Percentiles rank a stretch among this genome's conserved stretches.
Conservation (phyloP, 306 rosid genomes). For the Begonia masoniana region DNA sequence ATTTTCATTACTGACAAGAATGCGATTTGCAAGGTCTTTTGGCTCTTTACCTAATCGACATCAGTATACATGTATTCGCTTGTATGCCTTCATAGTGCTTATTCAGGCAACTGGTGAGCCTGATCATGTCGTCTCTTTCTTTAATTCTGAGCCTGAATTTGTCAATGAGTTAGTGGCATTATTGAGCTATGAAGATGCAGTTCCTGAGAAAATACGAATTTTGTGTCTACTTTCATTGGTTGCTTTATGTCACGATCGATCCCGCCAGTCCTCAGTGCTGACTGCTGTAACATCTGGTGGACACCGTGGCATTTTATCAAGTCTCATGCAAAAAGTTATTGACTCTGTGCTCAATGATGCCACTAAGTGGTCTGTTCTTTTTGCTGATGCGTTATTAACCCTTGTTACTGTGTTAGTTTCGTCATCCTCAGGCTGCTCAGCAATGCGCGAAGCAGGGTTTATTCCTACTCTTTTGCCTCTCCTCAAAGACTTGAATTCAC, state of each 20-base stretch:
- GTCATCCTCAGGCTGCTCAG: conserved; percentile 86
- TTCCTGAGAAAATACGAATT: conserved; percentile 64
- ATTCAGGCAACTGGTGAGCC: conserved; percentile 85
- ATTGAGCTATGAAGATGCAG: conserved; percentile 80
- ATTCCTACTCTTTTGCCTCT: conserved; percentile 91
- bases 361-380: conserved; percentile 71
- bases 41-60: conserved; percentile 74
- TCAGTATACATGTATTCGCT: conserved; percentile 82
- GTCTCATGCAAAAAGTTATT: conserved; percentile 91
- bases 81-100: conserved; percentile 86
- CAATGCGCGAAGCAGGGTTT: conserved; percentile 96
- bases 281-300: conserved; percentile 96
- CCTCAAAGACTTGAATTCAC: conserved; percentile 79
- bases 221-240: conserved; percentile 75
- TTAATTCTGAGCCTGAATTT: conserved; percentile 94
- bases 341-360: conserved; percentile 55
- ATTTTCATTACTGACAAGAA: conserved; percentile 82
- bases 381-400: conserved; percentile 84
- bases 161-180: conserved; percentile 78
- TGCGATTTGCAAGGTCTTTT: conserved; percentile 93
- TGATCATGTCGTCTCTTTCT: conserved; percentile 73
- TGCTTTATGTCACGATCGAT: conserved; percentile 92
- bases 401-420: conserved; percentile 88
- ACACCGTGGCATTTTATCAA: conserved; percentile 86
- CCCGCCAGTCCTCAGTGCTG: conserved; percentile 70